A percentile compares a stretch with the other conserved stretches of the same genome.
phyloP scores from a whole-genome alignment of 73 alveolate species.

The Paramecium tetraurelia region DNA sequence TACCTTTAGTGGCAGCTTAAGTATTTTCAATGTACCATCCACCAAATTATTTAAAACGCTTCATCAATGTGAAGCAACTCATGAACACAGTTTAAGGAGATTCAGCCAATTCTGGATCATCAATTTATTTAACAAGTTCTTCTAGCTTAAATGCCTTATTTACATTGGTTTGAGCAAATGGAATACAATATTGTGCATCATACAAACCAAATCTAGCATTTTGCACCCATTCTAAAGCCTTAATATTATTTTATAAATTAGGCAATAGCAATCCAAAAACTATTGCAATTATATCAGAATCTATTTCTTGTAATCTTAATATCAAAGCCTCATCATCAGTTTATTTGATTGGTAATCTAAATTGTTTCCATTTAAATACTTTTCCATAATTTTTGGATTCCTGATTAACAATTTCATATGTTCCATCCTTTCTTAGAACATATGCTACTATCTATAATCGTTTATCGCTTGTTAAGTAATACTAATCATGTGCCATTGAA shows the following conservation, averaged over 20 bases:
- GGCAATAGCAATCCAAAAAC: conserved; percentile 20
- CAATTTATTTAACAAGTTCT: not conserved
- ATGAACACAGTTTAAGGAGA: conserved; percentile 6
- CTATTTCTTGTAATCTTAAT: not conserved
- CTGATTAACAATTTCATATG: not conserved
- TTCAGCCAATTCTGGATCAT: conserved; percentile 33
- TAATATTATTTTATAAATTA: conserved; percentile 4
- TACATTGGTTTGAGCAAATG: conserved; percentile 18
- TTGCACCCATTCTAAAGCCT: conserved; percentile 22
- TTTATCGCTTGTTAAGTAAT: conserved; percentile 30
- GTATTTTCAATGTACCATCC: conserved; percentile 19
- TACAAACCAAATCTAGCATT: conserved; percentile 48
- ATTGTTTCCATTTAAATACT: conserved; percentile 2
- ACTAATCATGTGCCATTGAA: conserved; percentile 63
- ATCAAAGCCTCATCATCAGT: conserved; percentile 19
- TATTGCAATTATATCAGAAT: not conserved
- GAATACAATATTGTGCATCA: conserved; percentile 26
- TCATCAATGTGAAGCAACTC: not conserved
- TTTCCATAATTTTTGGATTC: not conserved
- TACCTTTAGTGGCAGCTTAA: not conserved
- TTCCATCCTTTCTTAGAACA: conserved; percentile 34
- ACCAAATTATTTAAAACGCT: conserved; percentile 30
- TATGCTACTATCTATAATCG: conserved; percentile 8
- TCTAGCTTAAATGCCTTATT: not conserved
- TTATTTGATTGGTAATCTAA: conserved; percentile 4